Evolutionary conservation across 352 stramenopile genomes (phyloP).

Genomic region (Phytophthora nicotianae): DNA sequence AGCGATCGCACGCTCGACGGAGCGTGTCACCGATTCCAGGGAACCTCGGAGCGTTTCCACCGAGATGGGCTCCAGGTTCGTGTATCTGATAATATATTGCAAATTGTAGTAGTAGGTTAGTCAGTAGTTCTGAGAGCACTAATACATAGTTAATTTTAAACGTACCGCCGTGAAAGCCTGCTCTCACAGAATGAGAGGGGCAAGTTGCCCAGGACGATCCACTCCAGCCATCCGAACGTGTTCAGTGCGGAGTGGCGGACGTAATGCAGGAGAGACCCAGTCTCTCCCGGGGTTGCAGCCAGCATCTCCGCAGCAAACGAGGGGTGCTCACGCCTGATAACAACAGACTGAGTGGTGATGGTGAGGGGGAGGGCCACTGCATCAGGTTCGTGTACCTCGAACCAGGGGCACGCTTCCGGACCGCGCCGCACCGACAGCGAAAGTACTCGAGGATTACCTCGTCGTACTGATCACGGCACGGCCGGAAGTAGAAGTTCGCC

Average conservation of each 20-base stretch:
- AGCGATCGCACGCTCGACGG: background rate
- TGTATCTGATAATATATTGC: no score
- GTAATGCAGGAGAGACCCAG: background rate
- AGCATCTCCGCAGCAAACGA: background rate
- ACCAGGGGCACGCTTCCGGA: background rate
- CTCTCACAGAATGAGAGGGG: background rate
- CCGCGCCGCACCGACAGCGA: background rate
- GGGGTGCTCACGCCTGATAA: background rate
- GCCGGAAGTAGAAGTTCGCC: background rate
- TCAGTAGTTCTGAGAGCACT: no score
- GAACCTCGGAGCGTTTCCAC: no score
- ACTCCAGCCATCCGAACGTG: background rate
- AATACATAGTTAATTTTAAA: background rate
- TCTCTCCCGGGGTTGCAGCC: background rate
- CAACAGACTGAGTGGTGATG: no score
- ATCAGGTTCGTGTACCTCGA: background rate
- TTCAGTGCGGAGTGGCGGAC: background rate
- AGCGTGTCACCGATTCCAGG: background rate
- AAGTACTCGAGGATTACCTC: background rate
- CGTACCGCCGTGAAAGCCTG: background rate
- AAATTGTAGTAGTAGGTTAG: no score
- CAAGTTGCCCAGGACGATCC: background rate
- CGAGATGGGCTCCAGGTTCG: no score
- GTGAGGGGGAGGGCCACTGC: no score
- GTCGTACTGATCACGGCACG: background rate